These are phyloP conservation scores for Phaffia rhodozyma DNA, from an alignment of 1,284 basidiomycete genomes.

Conservation along the genomic window DNA sequence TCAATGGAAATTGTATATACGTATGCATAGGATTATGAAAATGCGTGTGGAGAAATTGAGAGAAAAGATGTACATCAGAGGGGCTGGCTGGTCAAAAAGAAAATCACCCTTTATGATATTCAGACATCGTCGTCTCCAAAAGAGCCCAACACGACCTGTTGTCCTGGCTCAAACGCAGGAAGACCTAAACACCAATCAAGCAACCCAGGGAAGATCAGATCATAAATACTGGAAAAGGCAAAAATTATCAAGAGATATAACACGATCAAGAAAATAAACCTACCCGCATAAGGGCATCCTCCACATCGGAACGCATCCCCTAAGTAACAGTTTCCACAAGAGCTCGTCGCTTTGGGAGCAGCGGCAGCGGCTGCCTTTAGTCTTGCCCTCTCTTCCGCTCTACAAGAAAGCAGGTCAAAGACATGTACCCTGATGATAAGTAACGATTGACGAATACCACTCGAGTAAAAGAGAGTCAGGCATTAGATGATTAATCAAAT, in stretches of 20 bases:
- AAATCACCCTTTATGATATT: constrained; percentile 15
- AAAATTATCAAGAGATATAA: background rate
- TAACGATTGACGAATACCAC: background rate
- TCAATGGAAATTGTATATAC: no score
- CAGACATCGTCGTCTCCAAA: constrained; percentile 77
- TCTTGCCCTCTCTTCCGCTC: constrained; percentile 49
- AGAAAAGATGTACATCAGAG: no score
- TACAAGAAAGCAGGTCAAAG: constrained; percentile 26
- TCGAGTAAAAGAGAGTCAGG: no score
- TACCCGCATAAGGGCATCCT: constrained; percentile 89
- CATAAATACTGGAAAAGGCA: constrained; percentile 12
- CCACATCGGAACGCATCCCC: constrained; percentile 96
- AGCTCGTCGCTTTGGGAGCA: constrained; percentile 76
- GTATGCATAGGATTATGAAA: no score
- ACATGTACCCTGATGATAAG: background rate
- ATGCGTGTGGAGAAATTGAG: no score
- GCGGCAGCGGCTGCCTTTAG: constrained; percentile 50
- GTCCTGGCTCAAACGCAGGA: constrained; percentile 95
- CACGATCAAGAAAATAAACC: constrained; percentile 29
- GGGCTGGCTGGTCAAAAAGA: no score
- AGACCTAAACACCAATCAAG: constrained; percentile 48
- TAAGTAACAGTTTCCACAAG: constrained; percentile 95
- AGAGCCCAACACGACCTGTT: constrained; percentile 67
- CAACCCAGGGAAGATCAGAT: background rate
- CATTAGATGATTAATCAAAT: background rate